Conservation (phyloP, 2,329 filamentous ascomycete genomes). For the Lasiodiplodia theobromae region DNA sequence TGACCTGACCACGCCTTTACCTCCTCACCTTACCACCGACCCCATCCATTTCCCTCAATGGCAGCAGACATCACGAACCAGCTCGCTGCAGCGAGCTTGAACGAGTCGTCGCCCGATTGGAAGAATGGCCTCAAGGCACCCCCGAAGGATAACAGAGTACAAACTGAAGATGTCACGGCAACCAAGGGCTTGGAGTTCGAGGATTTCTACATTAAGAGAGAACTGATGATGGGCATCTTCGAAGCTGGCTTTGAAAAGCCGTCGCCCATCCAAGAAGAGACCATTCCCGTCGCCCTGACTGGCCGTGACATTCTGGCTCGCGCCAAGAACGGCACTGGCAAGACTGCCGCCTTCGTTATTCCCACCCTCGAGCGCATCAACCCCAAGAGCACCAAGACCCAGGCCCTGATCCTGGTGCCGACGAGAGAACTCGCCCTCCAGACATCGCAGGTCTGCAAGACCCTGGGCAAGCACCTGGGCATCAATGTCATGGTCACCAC, state of each 20-base stretch:
- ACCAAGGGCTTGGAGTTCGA: slow-evolving; percentile 98
- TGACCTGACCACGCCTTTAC: slow-evolving; percentile 13
- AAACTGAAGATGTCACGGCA: slow-evolving; percentile 97
- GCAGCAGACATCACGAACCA: slow-evolving; percentile 61
- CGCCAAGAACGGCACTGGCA: slow-evolving; percentile 98
- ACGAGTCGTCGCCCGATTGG: slow-evolving; percentile 69
- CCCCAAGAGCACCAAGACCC: slow-evolving; percentile 93
- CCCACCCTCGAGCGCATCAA: slow-evolving; percentile 95
- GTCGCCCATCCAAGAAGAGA: slow-evolving; percentile 98
- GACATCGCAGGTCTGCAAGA: slow-evolving; percentile 99
- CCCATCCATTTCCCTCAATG: slow-evolving; percentile 42
- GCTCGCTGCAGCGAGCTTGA: slow-evolving; percentile 62
- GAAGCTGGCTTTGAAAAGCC: slow-evolving; percentile 99
- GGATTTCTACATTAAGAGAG: slow-evolving; percentile 92
- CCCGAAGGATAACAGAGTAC: slow-evolving; percentile 75
- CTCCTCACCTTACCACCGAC: neutral
- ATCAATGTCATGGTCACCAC: slow-evolving; percentile 99
- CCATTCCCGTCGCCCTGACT: slow-evolving; percentile 93
- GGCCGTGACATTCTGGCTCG: slow-evolving; percentile 94
- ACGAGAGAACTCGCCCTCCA: slow-evolving; percentile 97
- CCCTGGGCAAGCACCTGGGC: slow-evolving; percentile 92
- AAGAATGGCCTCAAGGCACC: slow-evolving; percentile 76
- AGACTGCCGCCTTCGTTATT: slow-evolving; percentile 97
- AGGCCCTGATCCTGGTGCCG: slow-evolving; percentile 94
- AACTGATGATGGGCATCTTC: slow-evolving; percentile 98